Conservation (phyloP, 177 flowering plant species). For the Telopea speciosissima region DNA sequence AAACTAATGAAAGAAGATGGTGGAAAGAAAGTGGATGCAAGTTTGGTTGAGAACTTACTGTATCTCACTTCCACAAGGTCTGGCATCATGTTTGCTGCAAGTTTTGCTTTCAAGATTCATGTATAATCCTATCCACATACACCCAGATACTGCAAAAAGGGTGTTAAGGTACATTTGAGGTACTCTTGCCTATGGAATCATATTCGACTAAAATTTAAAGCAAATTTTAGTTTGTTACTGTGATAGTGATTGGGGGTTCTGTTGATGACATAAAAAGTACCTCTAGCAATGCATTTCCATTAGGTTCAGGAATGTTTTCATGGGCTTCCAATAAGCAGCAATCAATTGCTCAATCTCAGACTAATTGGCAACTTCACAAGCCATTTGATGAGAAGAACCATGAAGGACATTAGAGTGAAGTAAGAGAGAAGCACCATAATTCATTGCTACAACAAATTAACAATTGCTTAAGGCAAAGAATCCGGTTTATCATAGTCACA, state of each 20-base stretch:
- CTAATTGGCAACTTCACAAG: neutral
- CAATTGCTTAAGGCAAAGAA: constrained; percentile 5
- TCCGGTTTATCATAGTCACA: no score
- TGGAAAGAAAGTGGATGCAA: neutral
- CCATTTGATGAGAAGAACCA: constrained; percentile 3
- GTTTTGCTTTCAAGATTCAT: no score
- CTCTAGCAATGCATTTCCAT: neutral
- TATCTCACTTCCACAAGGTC: no score
- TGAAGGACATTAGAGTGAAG: neutral
- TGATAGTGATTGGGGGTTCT: no score
- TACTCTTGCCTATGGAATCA: no score
- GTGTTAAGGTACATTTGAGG: no score
- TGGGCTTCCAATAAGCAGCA: constrained; percentile 25
- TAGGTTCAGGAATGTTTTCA: neutral
- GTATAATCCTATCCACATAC: no score
- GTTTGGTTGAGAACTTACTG: constrained; percentile 4
- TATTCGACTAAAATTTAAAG: no score
- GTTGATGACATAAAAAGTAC: constrained; percentile 18
- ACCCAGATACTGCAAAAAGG: no score
- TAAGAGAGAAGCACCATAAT: neutral
- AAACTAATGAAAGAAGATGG: neutral
- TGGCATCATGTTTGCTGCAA: no score
- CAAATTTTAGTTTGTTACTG: no score
- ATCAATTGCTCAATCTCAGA: constrained; percentile 6
- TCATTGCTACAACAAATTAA: neutral